phyloP scores from a whole-genome alignment of 208 protist genomes.

The Phytomonas francai region DNA sequence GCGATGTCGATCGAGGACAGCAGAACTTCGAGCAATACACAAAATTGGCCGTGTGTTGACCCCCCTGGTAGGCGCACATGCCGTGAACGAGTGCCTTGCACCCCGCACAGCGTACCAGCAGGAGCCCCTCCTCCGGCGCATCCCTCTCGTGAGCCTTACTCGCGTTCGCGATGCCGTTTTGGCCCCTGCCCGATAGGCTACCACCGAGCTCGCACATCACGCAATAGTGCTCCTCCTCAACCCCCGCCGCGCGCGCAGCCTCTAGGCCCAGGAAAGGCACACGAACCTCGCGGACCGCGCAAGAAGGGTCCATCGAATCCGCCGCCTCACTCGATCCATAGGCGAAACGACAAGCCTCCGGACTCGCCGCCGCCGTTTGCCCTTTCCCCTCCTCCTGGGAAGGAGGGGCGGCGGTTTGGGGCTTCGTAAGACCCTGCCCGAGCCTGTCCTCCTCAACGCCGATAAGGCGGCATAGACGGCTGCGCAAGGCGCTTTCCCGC shows the following conservation, averaged over 20 bases:
- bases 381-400: neutral
- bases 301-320: neutral
- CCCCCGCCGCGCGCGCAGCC: neutral
- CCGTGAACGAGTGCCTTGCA: conserved; percentile 18
- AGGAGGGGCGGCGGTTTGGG: neutral
- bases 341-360: conserved; percentile 13
- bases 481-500: conserved; percentile 7
- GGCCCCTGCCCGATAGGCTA: neutral
- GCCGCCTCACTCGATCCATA: neutral
- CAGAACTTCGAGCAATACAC: conserved; percentile 18
- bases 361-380: conserved; percentile 1
- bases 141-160: neutral
- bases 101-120: conserved; percentile 14
- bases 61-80: conserved; percentile 12
- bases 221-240: conserved; percentile 9
- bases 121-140: conserved; percentile 9
- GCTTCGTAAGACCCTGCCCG: neutral
- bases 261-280: neutral
- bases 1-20: neutral
- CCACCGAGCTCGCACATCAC: conserved; percentile 38
- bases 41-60: neutral
- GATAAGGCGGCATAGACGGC: conserved; percentile 1
- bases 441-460: neutral
- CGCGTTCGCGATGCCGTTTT: neutral
- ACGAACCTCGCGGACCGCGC: neutral